A percentile compares a stretch with the other conserved stretches of the same genome.
phyloP scores from a whole-genome alignment of 257 asterid species.

The Scutellaria barbata region DNA sequence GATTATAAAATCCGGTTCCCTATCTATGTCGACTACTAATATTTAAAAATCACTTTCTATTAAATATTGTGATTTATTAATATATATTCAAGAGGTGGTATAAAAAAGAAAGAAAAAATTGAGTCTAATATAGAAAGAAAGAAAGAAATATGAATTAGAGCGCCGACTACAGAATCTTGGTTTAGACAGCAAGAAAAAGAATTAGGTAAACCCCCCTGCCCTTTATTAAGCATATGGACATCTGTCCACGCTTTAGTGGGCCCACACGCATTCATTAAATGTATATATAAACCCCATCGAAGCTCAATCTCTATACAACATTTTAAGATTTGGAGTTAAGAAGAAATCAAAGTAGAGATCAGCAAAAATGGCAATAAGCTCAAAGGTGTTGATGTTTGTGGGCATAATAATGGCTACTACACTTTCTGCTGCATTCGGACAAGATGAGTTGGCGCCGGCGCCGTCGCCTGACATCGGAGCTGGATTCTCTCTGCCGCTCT shows the following conservation, averaged over 20 bases:
- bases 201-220: slow-evolving; percentile 17
- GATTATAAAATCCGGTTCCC: too few relatives aligned
- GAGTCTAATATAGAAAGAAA: too few relatives aligned
- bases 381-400: slow-evolving; percentile 45
- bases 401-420: slow-evolving; percentile 30
- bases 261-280: slow-evolving; percentile 33
- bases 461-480: slow-evolving; percentile 59
- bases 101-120: too few relatives aligned
- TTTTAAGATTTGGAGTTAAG: not conserved
- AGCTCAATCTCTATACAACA: not conserved
- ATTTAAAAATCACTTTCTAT: too few relatives aligned
- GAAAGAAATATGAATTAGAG: not conserved
- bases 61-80: too few relatives aligned
- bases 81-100: too few relatives aligned
- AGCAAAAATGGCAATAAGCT: slow-evolving; percentile 38
- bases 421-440: slow-evolving; percentile 44
- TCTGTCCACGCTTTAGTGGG: slow-evolving; percentile 41
- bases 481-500: slow-evolving; percentile 45
- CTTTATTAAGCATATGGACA: not conserved
- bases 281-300: slow-evolving; percentile 7
- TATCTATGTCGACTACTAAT: too few relatives aligned
- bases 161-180: slow-evolving; percentile 22
- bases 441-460: slow-evolving; percentile 50
- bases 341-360: not conserved
- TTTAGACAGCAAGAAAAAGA: slow-evolving; percentile 31